Base-by-base conservation (phyloP, 139 green algal species). In the Haematococcus sp. region DNA sequence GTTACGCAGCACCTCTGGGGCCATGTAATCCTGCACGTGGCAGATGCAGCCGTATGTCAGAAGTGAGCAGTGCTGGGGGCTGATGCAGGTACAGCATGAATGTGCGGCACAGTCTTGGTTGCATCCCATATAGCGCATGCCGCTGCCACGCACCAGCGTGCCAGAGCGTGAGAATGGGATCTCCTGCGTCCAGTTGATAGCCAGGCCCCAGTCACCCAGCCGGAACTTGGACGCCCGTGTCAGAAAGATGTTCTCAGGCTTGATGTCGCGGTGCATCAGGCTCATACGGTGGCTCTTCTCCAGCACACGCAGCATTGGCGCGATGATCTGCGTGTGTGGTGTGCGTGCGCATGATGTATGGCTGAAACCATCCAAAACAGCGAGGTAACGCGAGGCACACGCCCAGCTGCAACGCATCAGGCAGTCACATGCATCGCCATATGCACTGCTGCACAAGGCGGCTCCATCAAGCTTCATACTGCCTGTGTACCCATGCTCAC, bases 181-280 rank as follows among this genome's bases (percentile, higher is more conserved):
- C 85, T 95, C 90, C 64, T 83, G 46, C 4, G 58, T 69, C 52
- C 72, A 86, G 31, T 88, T 70, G 60, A 95, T 94, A 31, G 91
- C 88, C 64, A 94, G 83, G 0, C 92, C 92, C 75, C 93, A 91
- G 76, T 97, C 92, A 0, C 89, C 91, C 68, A 97, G 76, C 59
- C 82, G 73, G 52, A 94, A 68, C 25, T 84, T 71, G 32, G 71
- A 71, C 11, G 61, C 28, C 0, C 27, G 40, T 0, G 87, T 88
- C 13, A 97, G 83, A 75, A 97, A 93, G 34, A 97, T 89, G 79
- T 97, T 97, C 74, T 97, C 91, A 9, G 91, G 92, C 83, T 85
- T 89, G 71, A 91, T 89, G 73, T 91, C 83, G 2, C 91, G 76
- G 75, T 97, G 92, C 54, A 97, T 77, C 25, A 92, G 74, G 65